Percentiles rank a stretch among this genome's conserved stretches.
Evolutionary conservation across 2,329 filamentous ascomycete species (phyloP).

Genomic region (Pseudocercospora vitis): DNA sequence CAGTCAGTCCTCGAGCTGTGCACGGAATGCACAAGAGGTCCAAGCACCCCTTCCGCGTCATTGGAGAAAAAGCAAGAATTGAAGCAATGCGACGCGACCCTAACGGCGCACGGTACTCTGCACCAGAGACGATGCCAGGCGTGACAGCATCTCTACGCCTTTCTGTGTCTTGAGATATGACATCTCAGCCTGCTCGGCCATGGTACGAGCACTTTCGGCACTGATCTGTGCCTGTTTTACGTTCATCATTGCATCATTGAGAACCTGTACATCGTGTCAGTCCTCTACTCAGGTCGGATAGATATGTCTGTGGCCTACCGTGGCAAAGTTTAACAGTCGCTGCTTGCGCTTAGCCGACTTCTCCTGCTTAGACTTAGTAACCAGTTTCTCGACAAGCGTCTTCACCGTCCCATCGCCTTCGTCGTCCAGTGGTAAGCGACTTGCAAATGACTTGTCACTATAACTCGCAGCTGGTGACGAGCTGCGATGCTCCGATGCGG

Average conservation of each 20-base stretch:
- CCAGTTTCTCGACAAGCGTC: slow-evolving; percentile 15
- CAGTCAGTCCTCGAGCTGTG: neutral
- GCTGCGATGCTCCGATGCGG: neutral
- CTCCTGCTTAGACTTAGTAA: slow-evolving; percentile 17
- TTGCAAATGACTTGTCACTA: slow-evolving; percentile 7
- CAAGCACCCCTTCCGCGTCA: neutral
- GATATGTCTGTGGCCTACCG: slow-evolving; percentile 16
- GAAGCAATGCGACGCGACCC: neutral
- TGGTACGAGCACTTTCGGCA: slow-evolving; percentile 30
- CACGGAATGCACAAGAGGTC: neutral
- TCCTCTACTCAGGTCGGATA: neutral
- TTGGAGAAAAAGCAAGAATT: neutral
- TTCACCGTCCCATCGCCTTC: slow-evolving; percentile 5
- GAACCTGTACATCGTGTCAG: slow-evolving; percentile 11
- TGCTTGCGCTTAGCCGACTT: slow-evolving; percentile 5
- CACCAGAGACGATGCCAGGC: slow-evolving; percentile 17
- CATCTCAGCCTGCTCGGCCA: slow-evolving; percentile 29
- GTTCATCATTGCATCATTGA: slow-evolving; percentile 31
- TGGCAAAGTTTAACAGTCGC: slow-evolving; percentile 21
- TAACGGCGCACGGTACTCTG: slow-evolving; percentile 6
- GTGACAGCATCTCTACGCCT: slow-evolving; percentile 28
- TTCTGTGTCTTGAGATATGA: slow-evolving; percentile 33
- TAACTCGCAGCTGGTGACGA: neutral
- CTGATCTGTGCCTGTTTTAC: slow-evolving; percentile 31
- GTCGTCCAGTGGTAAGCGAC: neutral